phyloP scores from a whole-genome alignment of 2,329 filamentous ascomycete species.

The Microcyclospora pomicola region DNA sequence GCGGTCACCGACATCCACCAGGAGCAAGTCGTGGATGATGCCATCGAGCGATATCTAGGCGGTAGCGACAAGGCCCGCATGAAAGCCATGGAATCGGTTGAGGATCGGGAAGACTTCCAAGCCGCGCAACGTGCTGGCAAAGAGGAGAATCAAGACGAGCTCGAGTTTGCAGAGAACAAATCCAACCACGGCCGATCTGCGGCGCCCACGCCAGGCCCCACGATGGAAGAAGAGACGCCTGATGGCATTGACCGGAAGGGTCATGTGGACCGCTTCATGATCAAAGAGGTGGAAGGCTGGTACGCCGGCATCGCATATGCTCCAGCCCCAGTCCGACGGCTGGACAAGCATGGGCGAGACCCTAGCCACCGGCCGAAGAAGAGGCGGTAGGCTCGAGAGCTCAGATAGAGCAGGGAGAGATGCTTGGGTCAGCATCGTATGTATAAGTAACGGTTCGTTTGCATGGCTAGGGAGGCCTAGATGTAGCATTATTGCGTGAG shows the following conservation, averaged over 20 bases:
- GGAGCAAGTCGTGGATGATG: constrained; percentile 58
- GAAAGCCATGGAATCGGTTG: constrained; percentile 71
- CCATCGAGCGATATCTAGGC: constrained; percentile 72
- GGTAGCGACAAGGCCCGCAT: constrained; percentile 49
- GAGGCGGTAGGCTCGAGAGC: constrained; percentile 9
- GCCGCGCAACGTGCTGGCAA: constrained; percentile 80
- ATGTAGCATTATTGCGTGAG: too few species aligned
- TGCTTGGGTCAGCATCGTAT: too few species aligned
- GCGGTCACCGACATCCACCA: constrained; percentile 40
- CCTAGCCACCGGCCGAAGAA: constrained; percentile 23
- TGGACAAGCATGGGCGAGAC: constrained; percentile 25
- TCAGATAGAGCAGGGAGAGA: too few species aligned
- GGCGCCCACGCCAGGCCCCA: constrained; percentile 22
- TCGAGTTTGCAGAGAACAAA: constrained; percentile 53
- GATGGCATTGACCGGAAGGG: constrained; percentile 44
- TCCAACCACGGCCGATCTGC: constrained; percentile 31
- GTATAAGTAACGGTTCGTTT: too few species aligned
- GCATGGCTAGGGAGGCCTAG: too few species aligned
- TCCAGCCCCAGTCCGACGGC: constrained; percentile 19
- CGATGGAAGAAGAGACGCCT: constrained; percentile 24
- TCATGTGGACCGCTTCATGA: constrained; percentile 50
- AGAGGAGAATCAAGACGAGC: constrained; percentile 72
- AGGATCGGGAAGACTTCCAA: constrained; percentile 81
- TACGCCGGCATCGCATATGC: constrained; percentile 21
- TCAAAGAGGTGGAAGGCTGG: constrained; percentile 10